Evolutionary conservation across 139 green algal genomes (phyloP), one percentile per base, ranked within the genome.

Genomic region (Monoraphidium neglectum): DNA sequence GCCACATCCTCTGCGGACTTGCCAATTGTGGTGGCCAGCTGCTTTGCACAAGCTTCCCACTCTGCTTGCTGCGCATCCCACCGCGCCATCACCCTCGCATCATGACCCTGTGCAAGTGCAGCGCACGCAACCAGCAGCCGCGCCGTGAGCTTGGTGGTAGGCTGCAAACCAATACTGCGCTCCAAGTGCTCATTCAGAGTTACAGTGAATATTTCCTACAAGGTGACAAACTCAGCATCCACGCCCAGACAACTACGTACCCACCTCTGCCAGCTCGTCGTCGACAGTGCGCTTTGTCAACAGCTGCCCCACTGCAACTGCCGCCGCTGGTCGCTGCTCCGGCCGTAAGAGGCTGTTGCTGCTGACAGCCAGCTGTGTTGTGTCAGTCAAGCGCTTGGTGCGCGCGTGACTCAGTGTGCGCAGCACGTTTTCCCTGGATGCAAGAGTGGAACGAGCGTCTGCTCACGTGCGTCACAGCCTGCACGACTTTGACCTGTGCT

Each of bases 231-330:
- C 18, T 18, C 51, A 60, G 51, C 18, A 18, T 60, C 18, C 21
- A 60, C 18, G 21, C 18, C 51, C 18, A 28, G 51, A 30, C 61
- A 40, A 4, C 18, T 68, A 13, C 1, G 33, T 21, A 60, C 70
- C n/a, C 30, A 78, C 72, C 72, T 71, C 40, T 16, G 37, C 53
- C 8, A 78, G 35, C 2, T 32, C 23, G 46, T 77, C 71, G 56
- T 69, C 51, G 24, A 77, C 71, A 62, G 71, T 78, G 16, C 30
- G 40, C 40, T 37, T 78, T 59, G 56, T 70, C 38, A 78, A 46
- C 40, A 56, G 62, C 60, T 78, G 72, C 23, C 72, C 57, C 30
- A 37, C 37, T 3, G 15, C 54, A 23, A 12, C 21, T 28, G 1
- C 56, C 26, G 24, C 56, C 23, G 5, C 40, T n/a, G n/a, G n/a